Conservation (phyloP, 2,329 filamentous ascomycete species). For the Venturia aucupariae region DNA sequence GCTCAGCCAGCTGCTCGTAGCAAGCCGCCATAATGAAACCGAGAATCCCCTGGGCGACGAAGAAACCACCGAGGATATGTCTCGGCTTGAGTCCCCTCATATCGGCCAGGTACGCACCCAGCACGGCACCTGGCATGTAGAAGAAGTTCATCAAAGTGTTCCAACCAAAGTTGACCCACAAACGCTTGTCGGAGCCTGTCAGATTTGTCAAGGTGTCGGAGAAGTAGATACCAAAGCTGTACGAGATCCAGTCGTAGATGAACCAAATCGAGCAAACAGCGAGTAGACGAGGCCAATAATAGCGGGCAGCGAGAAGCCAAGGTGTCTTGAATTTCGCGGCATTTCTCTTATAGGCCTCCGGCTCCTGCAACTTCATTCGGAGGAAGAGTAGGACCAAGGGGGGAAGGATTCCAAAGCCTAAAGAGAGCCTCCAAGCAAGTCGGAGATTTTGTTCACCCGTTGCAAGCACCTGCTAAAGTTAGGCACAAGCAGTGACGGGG, state of each 20-base stretch:
- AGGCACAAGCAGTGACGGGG: not conserved
- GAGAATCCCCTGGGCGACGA: constrained; percentile 62
- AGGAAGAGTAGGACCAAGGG: constrained; percentile 63
- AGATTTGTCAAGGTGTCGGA: constrained; percentile 58
- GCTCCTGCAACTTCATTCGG: constrained; percentile 65
- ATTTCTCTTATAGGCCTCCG: constrained; percentile 64
- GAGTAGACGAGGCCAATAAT: constrained; percentile 63
- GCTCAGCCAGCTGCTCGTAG: constrained; percentile 58
- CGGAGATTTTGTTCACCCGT: constrained; percentile 52
- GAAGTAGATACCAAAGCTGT: constrained; percentile 80
- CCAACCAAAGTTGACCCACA: constrained; percentile 80
- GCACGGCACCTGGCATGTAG: constrained; percentile 72
- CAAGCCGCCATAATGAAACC: constrained; percentile 81
- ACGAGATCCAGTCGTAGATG: constrained; percentile 55
- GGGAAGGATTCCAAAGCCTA: constrained; percentile 72
- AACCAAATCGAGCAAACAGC: constrained; percentile 74
- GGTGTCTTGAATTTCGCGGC: constrained; percentile 52
- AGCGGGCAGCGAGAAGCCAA: constrained; percentile 45
- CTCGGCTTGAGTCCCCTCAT: constrained; percentile 61
- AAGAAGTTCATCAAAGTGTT: constrained; percentile 82
- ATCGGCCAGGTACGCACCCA: constrained; percentile 70
- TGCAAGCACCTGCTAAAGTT: constrained; percentile 36
- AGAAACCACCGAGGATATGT: constrained; percentile 61
- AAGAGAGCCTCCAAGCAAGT: constrained; percentile 70
- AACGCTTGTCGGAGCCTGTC: constrained; percentile 45